Base-by-base conservation (phyloP, 2,329 filamentous ascomycete species). In the Paecilomyces sp. region DNA sequence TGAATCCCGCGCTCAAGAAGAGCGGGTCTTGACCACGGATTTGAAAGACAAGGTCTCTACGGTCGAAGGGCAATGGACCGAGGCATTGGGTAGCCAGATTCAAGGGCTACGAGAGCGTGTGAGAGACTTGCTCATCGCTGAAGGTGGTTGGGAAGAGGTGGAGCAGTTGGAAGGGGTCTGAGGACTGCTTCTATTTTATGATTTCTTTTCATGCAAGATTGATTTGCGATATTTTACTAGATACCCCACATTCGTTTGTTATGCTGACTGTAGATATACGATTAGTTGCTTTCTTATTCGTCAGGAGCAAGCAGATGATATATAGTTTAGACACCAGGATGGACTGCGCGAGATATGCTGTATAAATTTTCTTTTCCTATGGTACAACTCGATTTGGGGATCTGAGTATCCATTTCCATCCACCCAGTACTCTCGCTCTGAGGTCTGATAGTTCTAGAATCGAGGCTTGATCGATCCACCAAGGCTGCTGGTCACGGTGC, bases 1-100 rank as follows among this genome's bases (percentile, higher is more conserved):
- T 61, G 80, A 81, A 58, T 85, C 88, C 66, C 83, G 85, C 58
- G 76, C 77, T n/a, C 82, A 83, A 55, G 90, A 95, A 74, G 89
- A 89, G 68, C 77, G 79, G 36, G 77, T 84, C 58, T 76, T 97
- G 69, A 96, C 92, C 6, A 86, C 88, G 55, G 93, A 97, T 70
- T 76, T 97, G 65, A 94, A 97, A 77, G 93, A 97, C 69, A 96
- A 95, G 76, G 94, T 97, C 1, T 85, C 88, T 33, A 85, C 92
- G 63, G 90, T 97, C 34, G 92, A 96, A 75, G 89, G 91, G 58
- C 91, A 96, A 76, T 97, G 94, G 93, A 81, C 83, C 36, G 90
- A 91, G 68, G 92, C 90, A 4, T 79, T 97, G n/a, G 93, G 92
- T 0, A 86, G 87, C 63, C 85, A 87, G 58, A 82, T 97, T 66